Evolutionary conservation across 2,329 filamentous ascomycete species (phyloP).

Genomic region (Neonectria punicea): DNA sequence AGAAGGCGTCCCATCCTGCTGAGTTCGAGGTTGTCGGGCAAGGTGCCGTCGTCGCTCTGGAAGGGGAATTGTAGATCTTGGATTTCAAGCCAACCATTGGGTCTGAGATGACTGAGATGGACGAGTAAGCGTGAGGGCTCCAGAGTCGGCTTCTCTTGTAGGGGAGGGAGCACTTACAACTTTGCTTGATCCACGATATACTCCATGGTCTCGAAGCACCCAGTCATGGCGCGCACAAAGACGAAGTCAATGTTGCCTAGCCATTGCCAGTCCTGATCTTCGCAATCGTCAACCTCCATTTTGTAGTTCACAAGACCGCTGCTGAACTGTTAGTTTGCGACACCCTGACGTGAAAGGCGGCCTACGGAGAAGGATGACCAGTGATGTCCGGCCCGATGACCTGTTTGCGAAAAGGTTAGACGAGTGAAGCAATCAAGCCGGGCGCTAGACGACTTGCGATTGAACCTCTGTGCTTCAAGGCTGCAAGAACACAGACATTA

Average conservation of each 20-base stretch:
- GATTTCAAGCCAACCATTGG: constrained; percentile 20
- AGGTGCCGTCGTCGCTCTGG: constrained; percentile 12
- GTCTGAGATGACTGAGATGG: constrained; percentile 1
- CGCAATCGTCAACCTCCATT: no score
- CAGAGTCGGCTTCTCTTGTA: background rate
- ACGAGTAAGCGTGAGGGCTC: background rate
- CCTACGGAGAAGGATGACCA: no score
- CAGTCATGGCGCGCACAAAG: no score
- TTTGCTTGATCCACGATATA: no score
- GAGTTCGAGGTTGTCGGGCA: background rate
- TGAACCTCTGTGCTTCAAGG: constrained; percentile 2
- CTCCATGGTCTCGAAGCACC: no score
- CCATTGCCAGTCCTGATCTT: no score
- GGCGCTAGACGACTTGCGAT: background rate
- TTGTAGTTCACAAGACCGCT: constrained; percentile 2
- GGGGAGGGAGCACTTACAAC: background rate
- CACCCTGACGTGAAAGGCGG: no score
- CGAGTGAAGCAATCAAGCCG: background rate
- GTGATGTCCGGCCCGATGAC: constrained; percentile 20
- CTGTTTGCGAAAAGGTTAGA: background rate
- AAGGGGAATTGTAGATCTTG: constrained; percentile 12
- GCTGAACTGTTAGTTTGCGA: constrained; percentile 1
- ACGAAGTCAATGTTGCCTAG: no score
- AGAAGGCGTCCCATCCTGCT: background rate
- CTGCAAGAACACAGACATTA: background rate